phyloP scores from a whole-genome alignment of 345 rosid genomes.

The Rubroshorea leprosula region DNA sequence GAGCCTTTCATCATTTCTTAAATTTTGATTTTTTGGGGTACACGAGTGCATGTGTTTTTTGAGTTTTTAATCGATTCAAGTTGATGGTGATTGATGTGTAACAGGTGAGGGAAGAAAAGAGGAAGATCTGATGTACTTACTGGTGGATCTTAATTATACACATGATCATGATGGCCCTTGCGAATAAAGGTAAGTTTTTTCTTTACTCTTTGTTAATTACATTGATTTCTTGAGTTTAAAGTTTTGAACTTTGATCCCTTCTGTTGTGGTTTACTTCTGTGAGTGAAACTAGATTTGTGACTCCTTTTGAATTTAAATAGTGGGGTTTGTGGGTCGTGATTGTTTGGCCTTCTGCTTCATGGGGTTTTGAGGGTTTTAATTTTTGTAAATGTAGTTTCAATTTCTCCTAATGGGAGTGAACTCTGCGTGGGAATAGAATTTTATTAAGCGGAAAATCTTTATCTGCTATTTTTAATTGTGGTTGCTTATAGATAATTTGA shows the following conservation, averaged over 20 bases:
- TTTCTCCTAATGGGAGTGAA: not conserved
- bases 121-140: slow-evolving; percentile 66
- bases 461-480: too few species aligned
- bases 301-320: not conserved
- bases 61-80: not conserved
- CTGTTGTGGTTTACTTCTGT: slow-evolving; percentile 2
- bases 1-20: not conserved
- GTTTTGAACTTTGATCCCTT: slow-evolving; percentile 8
- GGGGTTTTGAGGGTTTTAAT: not conserved
- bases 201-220: not conserved
- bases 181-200: slow-evolving; percentile 39
- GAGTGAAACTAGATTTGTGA: not conserved
- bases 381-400: not conserved
- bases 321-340: not conserved
- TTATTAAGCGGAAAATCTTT: not conserved
- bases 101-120: slow-evolving; percentile 35
- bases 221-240: slow-evolving; percentile 1
- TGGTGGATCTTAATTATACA: slow-evolving; percentile 38
- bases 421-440: not conserved
- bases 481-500: not conserved
- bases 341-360: not conserved
- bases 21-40: not conserved
- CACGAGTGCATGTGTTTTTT: not conserved
- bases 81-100: slow-evolving; percentile 4
- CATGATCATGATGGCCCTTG: slow-evolving; percentile 56